Percentiles rank a stretch among this genome's conserved stretches.
phyloP scores from a whole-genome alignment of 176 grass and related monocot species.

The Avena eriantha region DNA sequence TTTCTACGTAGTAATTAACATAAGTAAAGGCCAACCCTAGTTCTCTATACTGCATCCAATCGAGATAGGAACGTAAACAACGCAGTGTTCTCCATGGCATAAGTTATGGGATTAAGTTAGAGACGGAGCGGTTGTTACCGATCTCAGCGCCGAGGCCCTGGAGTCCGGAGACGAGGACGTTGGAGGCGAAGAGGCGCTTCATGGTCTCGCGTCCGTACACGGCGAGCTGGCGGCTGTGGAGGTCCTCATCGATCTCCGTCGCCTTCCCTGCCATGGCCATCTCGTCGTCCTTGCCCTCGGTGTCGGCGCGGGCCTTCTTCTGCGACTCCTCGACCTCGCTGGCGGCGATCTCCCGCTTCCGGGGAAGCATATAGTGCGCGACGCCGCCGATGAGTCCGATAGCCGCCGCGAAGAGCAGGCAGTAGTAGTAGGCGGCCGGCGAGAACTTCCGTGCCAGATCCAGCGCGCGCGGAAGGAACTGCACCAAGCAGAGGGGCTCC shows the following conservation, averaged over 20 bases:
- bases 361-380: constrained; percentile 79
- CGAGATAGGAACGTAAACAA: not conserved
- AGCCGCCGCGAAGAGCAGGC: constrained; percentile 48
- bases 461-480: constrained; percentile 38
- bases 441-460: constrained; percentile 44
- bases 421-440: constrained; percentile 28
- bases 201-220: constrained; percentile 66
- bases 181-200: constrained; percentile 82
- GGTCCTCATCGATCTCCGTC: constrained; percentile 40
- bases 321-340: constrained; percentile 63
- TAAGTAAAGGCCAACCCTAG: not conserved
- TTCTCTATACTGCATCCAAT: not conserved
- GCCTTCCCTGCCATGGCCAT: constrained; percentile 39
- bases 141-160: constrained; percentile 79
- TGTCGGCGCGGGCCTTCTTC: constrained; percentile 53
- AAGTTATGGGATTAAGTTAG: not conserved
- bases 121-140: constrained; percentile 32
- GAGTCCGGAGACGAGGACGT: constrained; percentile 74
- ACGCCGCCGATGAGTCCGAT: constrained; percentile 57
- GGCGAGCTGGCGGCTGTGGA: constrained; percentile 41
- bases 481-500: not conserved
- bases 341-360: constrained; percentile 57
- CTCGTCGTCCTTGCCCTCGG: not conserved
- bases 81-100: not conserved
- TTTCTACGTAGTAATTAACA: not conserved